Evolutionary conservation across 495 filamentous ascomycete genomes (phyloP).

Genomic region (Pyronema domesticum): DNA sequence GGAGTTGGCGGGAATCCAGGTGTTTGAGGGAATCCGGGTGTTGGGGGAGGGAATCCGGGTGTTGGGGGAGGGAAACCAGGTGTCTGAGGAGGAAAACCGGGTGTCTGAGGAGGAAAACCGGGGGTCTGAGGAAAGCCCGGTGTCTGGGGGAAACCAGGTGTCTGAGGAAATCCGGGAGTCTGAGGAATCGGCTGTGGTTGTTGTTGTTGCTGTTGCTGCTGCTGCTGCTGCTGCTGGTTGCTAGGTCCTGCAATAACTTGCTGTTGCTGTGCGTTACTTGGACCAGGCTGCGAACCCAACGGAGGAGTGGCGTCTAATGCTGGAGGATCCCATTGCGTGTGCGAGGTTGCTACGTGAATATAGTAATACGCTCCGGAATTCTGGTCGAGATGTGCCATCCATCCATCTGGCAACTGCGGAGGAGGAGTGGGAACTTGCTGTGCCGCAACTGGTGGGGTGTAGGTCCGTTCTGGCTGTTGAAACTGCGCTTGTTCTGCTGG

Average conservation of each 20-base stretch:
- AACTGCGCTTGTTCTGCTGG: conserved; percentile 6
- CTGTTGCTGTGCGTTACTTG: conserved; percentile 33
- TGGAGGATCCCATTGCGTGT: conserved; percentile 96
- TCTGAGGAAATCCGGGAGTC: not conserved
- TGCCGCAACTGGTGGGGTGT: conserved; percentile 35
- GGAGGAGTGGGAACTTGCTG: conserved; percentile 54
- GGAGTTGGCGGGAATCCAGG: conserved; percentile 24
- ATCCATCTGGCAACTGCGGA: conserved; percentile 86
- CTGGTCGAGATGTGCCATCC: conserved; percentile 92
- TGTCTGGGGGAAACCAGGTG: conserved; percentile 42
- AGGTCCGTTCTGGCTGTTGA: conserved; percentile 16
- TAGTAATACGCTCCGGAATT: conserved; percentile 98
- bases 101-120: conserved; percentile 5
- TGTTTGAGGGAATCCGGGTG: conserved; percentile 33
- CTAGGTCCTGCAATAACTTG: no score
- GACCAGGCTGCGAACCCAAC: not conserved
- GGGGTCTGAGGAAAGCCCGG: conserved; percentile 23
- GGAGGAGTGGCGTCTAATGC: conserved; percentile 45
- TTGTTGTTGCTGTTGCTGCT: conserved; percentile 34
- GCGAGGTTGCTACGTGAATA: conserved; percentile 88
- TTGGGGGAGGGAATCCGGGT: conserved; percentile 24
- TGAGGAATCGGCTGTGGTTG: conserved; percentile 4
- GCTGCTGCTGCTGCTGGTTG: no score
- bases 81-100: conserved; percentile 38
- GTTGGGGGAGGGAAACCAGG: conserved; percentile 27